Evolutionary conservation across 2,329 filamentous ascomycete genomes (phyloP).

Genomic region (Dothideomycetidae sp.): DNA sequence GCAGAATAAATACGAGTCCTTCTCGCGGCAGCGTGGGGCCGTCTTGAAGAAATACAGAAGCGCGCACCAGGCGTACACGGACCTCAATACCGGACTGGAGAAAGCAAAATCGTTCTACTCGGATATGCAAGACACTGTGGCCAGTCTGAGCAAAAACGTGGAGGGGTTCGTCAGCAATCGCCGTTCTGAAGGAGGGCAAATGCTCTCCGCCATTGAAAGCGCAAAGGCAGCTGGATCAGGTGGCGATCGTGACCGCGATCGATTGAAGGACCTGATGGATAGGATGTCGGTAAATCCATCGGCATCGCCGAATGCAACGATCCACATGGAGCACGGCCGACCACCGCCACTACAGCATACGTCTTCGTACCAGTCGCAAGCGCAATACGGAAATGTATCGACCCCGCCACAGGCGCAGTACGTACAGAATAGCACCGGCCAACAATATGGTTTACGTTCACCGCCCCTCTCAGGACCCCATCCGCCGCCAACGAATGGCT

Average conservation of each 20-base stretch:
- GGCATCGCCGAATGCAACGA: slow-evolving; percentile 27
- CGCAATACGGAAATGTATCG: slow-evolving; percentile 37
- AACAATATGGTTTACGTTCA: slow-evolving; percentile 19
- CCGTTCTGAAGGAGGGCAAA: slow-evolving; percentile 74
- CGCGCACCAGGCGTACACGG: slow-evolving; percentile 82
- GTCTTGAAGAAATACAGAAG: slow-evolving; percentile 82
- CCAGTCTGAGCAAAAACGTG: slow-evolving; percentile 87
- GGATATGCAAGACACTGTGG: slow-evolving; percentile 90
- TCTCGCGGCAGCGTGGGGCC: slow-evolving; percentile 66
- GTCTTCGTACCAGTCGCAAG: slow-evolving; percentile 22
- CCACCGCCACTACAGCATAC: slow-evolving; percentile 30
- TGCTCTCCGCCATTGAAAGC: slow-evolving; percentile 77
- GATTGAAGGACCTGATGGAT: slow-evolving; percentile 82
- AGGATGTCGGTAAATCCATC: slow-evolving; percentile 68
- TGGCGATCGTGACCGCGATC: slow-evolving; percentile 66
- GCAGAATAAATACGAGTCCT: slow-evolving; percentile 85
- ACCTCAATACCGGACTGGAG: slow-evolving; percentile 70
- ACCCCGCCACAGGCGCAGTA: slow-evolving; percentile 32
- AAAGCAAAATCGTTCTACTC: slow-evolving; percentile 86
- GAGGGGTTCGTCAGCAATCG: slow-evolving; percentile 95
- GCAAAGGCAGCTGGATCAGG: slow-evolving; percentile 46
- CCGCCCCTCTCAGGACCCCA: slow-evolving; percentile 16
- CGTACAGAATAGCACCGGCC: slow-evolving; percentile 14
- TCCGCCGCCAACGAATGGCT: slow-evolving; percentile 12
- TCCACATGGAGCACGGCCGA: slow-evolving; percentile 20